Evolutionary conservation across 2,329 filamentous ascomycete genomes (phyloP), one percentile per base, ranked within the genome.

Genomic region (Pseudogymnoascus sp.): DNA sequence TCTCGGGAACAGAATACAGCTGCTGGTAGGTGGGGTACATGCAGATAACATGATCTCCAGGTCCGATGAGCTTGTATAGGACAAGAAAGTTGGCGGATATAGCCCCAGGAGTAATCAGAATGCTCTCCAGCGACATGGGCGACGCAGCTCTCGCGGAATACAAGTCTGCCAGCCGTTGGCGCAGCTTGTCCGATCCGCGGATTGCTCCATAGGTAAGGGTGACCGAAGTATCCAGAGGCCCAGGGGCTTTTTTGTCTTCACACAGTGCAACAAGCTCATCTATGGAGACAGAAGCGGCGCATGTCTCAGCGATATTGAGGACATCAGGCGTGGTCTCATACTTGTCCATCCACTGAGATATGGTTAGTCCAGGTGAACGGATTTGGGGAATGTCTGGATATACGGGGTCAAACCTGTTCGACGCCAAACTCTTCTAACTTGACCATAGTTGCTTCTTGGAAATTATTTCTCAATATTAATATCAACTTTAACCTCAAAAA

Each of bases 11-110:
- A 8, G 85, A 79, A 71, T 93, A 95, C 1, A 96, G 81, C 69
- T 95, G 90, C 73, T 95, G 90, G 70, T 95, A 96, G 0, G 90
- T 93, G 11, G 92, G 91, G 72, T 92, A 90, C 64, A 95, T 89
- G 70, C 90, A 95, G 64, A 96, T 83, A 56, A 93, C 88, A 79
- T 96, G 91, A 71, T 96, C 90, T 0, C 87, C 89, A 0, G 86
- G 84, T 0, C 84, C 84, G 1, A 95, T 72, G 5, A 95, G 78
- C 0, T 87, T 80, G 73, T 93, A 93, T 6, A 95, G 82, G 2
- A 87, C 77, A n/a, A 95, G 77, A 69, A 91, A 90, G 71, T 96
- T 96, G n/a, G 91, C 91, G 5, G 85, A 82, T 60, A 96, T 96
- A 12, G 90, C 91, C 8, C 92, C 92, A 31, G 88, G 84, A 0